These are phyloP conservation scores for Tulasnella sp. DNA, from an alignment of 768 basidiomycete genomes.

Conservation along the genomic window DNA sequence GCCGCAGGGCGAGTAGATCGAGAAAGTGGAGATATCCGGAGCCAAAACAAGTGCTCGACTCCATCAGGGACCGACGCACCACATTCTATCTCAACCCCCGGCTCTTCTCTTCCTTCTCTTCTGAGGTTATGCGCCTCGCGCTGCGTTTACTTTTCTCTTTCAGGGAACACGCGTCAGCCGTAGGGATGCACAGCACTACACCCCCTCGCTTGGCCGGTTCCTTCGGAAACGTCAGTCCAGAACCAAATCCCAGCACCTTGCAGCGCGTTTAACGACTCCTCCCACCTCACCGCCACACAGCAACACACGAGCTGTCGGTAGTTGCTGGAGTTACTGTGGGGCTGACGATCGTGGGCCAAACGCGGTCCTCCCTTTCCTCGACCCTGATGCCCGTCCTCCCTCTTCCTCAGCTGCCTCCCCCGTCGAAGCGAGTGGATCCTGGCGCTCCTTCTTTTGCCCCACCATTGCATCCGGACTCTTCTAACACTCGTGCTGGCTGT, in stretches of 20 bases:
- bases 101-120: too few relatives aligned
- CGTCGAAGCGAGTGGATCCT: slow-evolving; percentile 29
- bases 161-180: too few relatives aligned
- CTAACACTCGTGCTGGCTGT: neutral
- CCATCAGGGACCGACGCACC: neutral
- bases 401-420: slow-evolving; percentile 24
- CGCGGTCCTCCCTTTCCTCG: slow-evolving; percentile 58
- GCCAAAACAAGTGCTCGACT: neutral
- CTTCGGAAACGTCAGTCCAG: too few relatives aligned
- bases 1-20: neutral
- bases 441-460: neutral
- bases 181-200: too few relatives aligned
- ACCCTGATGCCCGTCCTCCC: neutral
- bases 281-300: too few relatives aligned
- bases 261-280: too few relatives aligned
- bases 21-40: neutral
- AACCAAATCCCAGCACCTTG: too few relatives aligned
- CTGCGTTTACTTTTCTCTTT: too few relatives aligned
- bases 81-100: neutral
- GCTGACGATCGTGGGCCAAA: slow-evolving; percentile 67
- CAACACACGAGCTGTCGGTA: neutral
- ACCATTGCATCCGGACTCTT: neutral
- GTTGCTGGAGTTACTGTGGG: too few relatives aligned
- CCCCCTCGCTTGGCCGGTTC: too few relatives aligned
- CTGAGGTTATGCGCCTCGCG: too few relatives aligned